A percentile compares a stretch with the other conserved stretches of the same genome.
Evolutionary conservation across 2,329 filamentous ascomycete genomes (phyloP).

Genomic region (Myriosclerotinia scirpicola): DNA sequence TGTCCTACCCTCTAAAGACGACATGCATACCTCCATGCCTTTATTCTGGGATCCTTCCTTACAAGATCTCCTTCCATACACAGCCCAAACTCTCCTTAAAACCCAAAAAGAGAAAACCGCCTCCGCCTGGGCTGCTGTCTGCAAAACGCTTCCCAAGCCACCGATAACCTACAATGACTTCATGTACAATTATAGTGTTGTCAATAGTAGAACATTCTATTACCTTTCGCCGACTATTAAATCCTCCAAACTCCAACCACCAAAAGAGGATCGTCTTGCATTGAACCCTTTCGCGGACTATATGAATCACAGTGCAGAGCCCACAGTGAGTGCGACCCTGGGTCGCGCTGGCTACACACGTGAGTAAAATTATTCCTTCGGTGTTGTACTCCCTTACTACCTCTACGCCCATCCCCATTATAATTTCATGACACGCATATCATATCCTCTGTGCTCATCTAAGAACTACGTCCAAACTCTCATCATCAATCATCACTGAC

Average conservation of each 20-base stretch:
- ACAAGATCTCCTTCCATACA: constrained; percentile 48
- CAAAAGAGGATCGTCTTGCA: constrained; percentile 60
- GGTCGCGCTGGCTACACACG: constrained; percentile 52
- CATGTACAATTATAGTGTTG: constrained; percentile 57
- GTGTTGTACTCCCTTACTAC: neutral
- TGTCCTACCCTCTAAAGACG: constrained; percentile 62
- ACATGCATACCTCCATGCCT: constrained; percentile 60
- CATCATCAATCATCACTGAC: neutral
- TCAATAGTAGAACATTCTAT: constrained; percentile 65
- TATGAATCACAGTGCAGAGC: constrained; percentile 55
- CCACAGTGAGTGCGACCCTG: constrained; percentile 49
- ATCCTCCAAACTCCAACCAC: constrained; percentile 44
- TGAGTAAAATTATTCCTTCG: constrained; percentile 1
- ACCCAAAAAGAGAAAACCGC: constrained; percentile 56
- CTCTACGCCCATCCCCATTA: too few relatives aligned
- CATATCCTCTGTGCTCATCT: too few relatives aligned
- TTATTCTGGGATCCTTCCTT: constrained; percentile 52
- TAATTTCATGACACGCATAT: neutral
- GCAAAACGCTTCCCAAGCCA: constrained; percentile 45
- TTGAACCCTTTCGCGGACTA: constrained; percentile 73
- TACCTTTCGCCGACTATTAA: constrained; percentile 41
- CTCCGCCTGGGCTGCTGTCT: constrained; percentile 50
- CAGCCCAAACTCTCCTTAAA: constrained; percentile 48
- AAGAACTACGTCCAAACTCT: neutral
- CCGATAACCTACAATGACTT: constrained; percentile 45